Conservation (phyloP, 2,329 filamentous ascomycete genomes). For the Alternaria angustiovoidea region DNA sequence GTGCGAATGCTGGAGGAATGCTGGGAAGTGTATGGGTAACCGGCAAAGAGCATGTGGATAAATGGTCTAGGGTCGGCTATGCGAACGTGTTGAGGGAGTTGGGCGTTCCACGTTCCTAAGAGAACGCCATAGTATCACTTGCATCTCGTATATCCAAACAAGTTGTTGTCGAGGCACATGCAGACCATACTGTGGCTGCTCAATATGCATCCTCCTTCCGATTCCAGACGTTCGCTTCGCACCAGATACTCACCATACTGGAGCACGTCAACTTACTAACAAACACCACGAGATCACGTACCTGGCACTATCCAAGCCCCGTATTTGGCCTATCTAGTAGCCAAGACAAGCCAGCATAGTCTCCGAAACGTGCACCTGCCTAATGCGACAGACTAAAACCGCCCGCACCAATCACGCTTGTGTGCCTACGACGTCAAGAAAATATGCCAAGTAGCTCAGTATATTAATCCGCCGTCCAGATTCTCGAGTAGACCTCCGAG, state of each 20-base stretch:
- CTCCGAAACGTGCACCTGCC: slow-evolving; percentile 15
- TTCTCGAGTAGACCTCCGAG: slow-evolving; percentile 6
- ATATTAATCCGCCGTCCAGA: slow-evolving; percentile 42
- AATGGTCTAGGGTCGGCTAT: slow-evolving; percentile 52
- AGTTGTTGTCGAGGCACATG: not conserved
- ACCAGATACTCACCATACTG: slow-evolving; percentile 9
- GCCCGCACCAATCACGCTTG: slow-evolving; percentile 30
- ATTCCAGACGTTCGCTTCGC: slow-evolving; percentile 25
- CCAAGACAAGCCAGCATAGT: slow-evolving; percentile 14
- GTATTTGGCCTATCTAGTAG: slow-evolving; percentile 20
- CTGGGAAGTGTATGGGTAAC: slow-evolving; percentile 55
- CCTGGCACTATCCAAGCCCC: slow-evolving; percentile 12
- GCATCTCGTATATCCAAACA: not conserved
- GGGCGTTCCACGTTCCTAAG: slow-evolving; percentile 34
- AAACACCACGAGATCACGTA: slow-evolving; percentile 23
- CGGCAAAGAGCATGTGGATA: slow-evolving; percentile 45
- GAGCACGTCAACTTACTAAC: slow-evolving; percentile 20
- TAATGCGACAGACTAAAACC: slow-evolving; percentile 5
- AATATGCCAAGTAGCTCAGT: slow-evolving; percentile 31
- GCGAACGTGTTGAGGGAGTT: slow-evolving; percentile 49
- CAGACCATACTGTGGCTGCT: not conserved
- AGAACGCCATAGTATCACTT: not conserved
- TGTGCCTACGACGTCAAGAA: slow-evolving; percentile 10
- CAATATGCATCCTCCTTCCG: slow-evolving; percentile 26
- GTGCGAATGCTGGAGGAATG: slow-evolving; percentile 59